Percentiles rank a stretch among this genome's conserved stretches.
These are phyloP conservation scores for Chalara sp. DNA, from an alignment of 2,329 filamentous ascomycete genomes.

Conservation along the genomic window DNA sequence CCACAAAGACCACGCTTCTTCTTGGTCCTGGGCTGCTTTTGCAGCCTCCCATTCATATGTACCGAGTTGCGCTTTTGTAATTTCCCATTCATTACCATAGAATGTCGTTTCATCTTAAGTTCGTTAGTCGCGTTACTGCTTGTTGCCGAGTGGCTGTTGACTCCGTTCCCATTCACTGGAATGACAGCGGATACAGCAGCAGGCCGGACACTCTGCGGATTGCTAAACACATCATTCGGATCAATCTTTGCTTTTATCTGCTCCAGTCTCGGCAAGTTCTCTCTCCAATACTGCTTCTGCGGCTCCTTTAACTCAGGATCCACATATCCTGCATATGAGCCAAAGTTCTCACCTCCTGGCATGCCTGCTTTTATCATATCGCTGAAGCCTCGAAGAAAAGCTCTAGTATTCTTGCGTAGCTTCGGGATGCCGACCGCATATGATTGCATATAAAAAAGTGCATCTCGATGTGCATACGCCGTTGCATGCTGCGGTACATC, in stretches of 20 bases:
- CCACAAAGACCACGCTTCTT: no score
- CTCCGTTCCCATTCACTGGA: no score
- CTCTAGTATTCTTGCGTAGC: constrained; percentile 38
- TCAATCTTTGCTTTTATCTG: constrained; percentile 40
- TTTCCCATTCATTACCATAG: no score
- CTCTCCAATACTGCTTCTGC: constrained; percentile 16
- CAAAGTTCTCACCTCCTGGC: constrained; percentile 30
- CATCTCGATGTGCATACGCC: constrained; percentile 57
- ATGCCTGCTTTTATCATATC: constrained; percentile 32
- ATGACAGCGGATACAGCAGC: not conserved
- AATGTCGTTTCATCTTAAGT: no score
- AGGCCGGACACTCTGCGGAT: constrained; percentile 10
- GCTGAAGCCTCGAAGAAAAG: constrained; percentile 47
- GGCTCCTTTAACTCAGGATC: constrained; percentile 36
- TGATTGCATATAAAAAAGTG: constrained; percentile 56
- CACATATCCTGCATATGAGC: constrained; percentile 58
- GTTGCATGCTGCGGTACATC: constrained; percentile 50
- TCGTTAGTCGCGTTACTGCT: no score
- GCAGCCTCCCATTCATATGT: no score
- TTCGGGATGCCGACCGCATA: constrained; percentile 47
- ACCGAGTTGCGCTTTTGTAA: no score
- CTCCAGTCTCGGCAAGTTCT: constrained; percentile 37
- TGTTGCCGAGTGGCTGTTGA: no score
- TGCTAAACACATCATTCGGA: constrained; percentile 43
- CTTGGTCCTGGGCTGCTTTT: no score